A percentile compares a stretch with the other conserved stretches of the same genome.
Evolutionary conservation across 78 protist genomes (phyloP).

Genomic region (Dictyostelium brefeldianum): DNA sequence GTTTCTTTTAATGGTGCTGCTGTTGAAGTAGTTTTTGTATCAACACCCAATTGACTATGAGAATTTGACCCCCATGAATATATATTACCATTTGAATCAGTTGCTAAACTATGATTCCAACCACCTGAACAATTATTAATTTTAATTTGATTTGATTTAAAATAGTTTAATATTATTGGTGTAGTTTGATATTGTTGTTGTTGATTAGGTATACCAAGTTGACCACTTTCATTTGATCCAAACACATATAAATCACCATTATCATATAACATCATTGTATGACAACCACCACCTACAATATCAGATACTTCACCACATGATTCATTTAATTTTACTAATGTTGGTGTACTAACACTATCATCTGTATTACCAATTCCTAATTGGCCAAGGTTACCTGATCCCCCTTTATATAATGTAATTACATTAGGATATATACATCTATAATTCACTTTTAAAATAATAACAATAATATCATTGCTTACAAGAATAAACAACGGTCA

Average conservation of each 20-base stretch:
- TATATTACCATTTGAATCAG: slow-evolving; percentile 5
- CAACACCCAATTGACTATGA: slow-evolving; percentile 36
- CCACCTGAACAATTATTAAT: slow-evolving; percentile 23
- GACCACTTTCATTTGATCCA: slow-evolving; percentile 73
- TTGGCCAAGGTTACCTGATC: slow-evolving; percentile 60
- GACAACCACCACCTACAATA: slow-evolving; percentile 53
- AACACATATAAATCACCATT: slow-evolving; percentile 5
- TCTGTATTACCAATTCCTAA: slow-evolving; percentile 13
- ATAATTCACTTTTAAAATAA: no score
- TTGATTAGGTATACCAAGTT: not conserved
- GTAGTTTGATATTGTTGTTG: not conserved
- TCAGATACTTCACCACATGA: not conserved
- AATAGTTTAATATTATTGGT: not conserved
- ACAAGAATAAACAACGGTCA: not conserved
- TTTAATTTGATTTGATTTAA: not conserved
- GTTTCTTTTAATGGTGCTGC: not conserved
- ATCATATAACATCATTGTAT: not conserved
- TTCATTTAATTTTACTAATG: not conserved
- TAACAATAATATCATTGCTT: not conserved
- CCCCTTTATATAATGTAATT: slow-evolving; percentile 36
- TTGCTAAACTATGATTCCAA: slow-evolving; percentile 39
- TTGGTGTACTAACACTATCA: slow-evolving; percentile 37
- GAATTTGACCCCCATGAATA: slow-evolving; percentile 61
- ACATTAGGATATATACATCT: no score
- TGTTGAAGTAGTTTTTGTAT: not conserved